Conservation (phyloP, 495 filamentous ascomycete genomes). For the Podospora didyma region DNA sequence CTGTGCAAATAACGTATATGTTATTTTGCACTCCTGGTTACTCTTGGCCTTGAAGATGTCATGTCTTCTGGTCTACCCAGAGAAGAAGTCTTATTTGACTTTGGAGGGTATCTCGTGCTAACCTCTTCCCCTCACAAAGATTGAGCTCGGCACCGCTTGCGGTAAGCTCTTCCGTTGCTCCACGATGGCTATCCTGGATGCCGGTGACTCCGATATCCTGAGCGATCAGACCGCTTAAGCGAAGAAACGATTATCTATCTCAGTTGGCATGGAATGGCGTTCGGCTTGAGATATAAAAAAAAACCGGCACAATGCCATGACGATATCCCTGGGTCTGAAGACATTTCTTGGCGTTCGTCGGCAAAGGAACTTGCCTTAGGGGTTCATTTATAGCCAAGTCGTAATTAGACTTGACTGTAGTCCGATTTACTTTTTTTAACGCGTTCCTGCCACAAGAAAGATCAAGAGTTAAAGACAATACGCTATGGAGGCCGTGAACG, state of each 20-base stretch:
- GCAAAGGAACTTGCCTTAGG: slow-evolving; percentile 8
- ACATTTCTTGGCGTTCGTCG: slow-evolving; percentile 12
- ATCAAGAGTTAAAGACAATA: too few relatives aligned
- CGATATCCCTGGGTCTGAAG: slow-evolving; percentile 21
- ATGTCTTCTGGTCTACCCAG: slow-evolving; percentile 52
- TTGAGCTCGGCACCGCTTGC: slow-evolving; percentile 86
- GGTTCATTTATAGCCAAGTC: slow-evolving; percentile 20
- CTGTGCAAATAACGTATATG: slow-evolving; percentile 2
- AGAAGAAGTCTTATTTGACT: slow-evolving; percentile 76
- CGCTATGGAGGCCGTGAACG: too few relatives aligned
- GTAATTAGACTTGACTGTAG: slow-evolving; percentile 3
- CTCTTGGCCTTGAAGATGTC: slow-evolving; percentile 8
- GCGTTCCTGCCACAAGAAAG: too few relatives aligned
- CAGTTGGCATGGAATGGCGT: slow-evolving; percentile 34
- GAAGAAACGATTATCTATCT: slow-evolving; percentile 17
- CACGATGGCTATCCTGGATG: slow-evolving; percentile 92
- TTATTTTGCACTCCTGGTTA: slow-evolving; percentile 6
- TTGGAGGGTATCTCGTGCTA: slow-evolving; percentile 77
- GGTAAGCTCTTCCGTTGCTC: slow-evolving; percentile 62
- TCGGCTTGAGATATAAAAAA: slow-evolving; percentile 28
- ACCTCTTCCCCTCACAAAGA: slow-evolving; percentile 57
- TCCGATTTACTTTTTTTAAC: too few relatives aligned
- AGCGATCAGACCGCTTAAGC: slow-evolving; percentile 59
- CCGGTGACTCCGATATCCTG: slow-evolving; percentile 97
- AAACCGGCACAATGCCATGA: slow-evolving; percentile 20